These are phyloP conservation scores for Myochromella boudieri DNA, from an alignment of 768 basidiomycete species.

Conservation along the genomic window DNA sequence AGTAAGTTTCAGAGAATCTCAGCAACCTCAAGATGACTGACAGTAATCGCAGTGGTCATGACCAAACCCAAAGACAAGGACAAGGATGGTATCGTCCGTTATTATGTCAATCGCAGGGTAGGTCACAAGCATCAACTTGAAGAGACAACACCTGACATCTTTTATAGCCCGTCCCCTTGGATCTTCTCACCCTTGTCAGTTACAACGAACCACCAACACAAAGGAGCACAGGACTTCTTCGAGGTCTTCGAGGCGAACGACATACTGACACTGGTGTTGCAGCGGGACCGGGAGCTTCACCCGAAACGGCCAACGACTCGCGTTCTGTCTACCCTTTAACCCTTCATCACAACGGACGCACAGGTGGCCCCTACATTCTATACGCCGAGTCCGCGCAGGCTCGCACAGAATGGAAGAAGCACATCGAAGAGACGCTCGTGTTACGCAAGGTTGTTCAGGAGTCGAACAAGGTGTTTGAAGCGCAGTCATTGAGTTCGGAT, in stretches of 20 bases:
- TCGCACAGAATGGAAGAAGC: conserved; percentile 85
- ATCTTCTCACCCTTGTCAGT: conserved; percentile 81
- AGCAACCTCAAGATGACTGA: conserved; percentile 13
- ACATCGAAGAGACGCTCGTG: conserved; percentile 85
- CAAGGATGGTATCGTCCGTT: conserved; percentile 72
- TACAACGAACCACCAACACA: conserved; percentile 81
- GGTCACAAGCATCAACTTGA: conserved; percentile 22
- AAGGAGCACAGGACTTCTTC: conserved; percentile 70
- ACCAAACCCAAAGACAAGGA: conserved; percentile 84
- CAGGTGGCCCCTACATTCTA: conserved; percentile 83
- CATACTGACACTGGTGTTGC: conserved; percentile 25
- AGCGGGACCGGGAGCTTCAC: conserved; percentile 23
- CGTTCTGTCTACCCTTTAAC: conserved; percentile 86
- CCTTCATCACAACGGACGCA: conserved; percentile 83
- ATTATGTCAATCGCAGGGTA: conserved; percentile 79
- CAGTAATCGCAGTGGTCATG: conserved; percentile 68
- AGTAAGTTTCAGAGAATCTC: conserved; percentile 44
- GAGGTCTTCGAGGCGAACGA: conserved; percentile 51
- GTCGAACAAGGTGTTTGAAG: conserved; percentile 92
- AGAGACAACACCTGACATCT: conserved; percentile 8
- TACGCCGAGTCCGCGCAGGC: conserved; percentile 81
- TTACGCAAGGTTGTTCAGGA: conserved; percentile 87
- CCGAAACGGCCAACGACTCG: conserved; percentile 55
- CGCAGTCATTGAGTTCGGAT: conserved; percentile 85
- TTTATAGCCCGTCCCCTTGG: conserved; percentile 85